Conservation (phyloP, 108 stramenopile species). For the Nitzschia putrida region DNA sequence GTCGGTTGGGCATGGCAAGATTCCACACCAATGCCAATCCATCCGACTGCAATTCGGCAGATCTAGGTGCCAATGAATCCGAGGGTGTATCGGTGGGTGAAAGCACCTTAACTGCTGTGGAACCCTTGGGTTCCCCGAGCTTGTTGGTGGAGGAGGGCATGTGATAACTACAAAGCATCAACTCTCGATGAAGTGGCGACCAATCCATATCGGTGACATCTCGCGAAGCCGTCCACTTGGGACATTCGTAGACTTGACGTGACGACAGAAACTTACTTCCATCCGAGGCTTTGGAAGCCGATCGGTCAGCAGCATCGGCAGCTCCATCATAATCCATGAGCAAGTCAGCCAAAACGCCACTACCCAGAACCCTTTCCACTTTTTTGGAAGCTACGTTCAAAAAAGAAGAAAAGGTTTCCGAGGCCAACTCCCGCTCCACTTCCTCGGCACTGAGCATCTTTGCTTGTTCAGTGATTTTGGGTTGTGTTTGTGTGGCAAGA, state of each 20-base stretch:
- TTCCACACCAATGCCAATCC: conserved; percentile 83
- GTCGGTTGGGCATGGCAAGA: conserved; percentile 78
- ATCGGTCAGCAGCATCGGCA: conserved; percentile 33
- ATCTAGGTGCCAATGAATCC: conserved; percentile 57
- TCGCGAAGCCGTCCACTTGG: conserved; percentile 67
- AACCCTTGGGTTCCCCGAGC: conserved; percentile 36
- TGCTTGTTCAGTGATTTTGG: conserved; percentile 15
- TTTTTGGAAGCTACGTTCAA: conserved; percentile 79
- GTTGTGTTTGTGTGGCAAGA: conserved; percentile 6
- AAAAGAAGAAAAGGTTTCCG: conserved; percentile 67
- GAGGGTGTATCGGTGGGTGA: conserved; percentile 71
- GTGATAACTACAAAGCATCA: conserved; percentile 75
- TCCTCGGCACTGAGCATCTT: conserved; percentile 63
- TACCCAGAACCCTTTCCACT: conserved; percentile 77
- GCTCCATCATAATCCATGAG: conserved; percentile 69
- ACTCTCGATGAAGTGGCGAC: conserved; percentile 82
- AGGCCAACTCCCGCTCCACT: conserved; percentile 52
- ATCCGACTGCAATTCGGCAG: conserved; percentile 57
- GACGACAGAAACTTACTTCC: conserved; percentile 59
- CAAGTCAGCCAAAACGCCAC: conserved; percentile 60
- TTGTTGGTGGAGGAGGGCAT: conserved; percentile 43
- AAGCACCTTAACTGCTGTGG: conserved; percentile 46
- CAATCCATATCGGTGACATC: conserved; percentile 83
- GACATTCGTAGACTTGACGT: conserved; percentile 64
- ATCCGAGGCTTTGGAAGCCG: conserved; percentile 37